Conservation (phyloP, 305 asterid genomes). For the Fraxinus baroniana region DNA sequence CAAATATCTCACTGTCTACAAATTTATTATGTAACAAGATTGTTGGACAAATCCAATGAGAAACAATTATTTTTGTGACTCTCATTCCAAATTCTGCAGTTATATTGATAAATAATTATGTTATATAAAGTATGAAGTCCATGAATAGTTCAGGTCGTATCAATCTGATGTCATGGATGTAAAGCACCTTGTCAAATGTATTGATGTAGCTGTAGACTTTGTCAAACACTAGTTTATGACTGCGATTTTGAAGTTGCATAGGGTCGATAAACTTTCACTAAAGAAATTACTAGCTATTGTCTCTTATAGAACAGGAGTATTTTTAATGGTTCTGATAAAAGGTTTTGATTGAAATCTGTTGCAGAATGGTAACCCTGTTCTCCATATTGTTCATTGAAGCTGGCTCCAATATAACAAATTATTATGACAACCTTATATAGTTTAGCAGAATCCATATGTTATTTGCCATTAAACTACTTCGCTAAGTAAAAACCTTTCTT, state of each 20-base stretch:
- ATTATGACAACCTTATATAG: background rate
- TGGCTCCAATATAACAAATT: background rate
- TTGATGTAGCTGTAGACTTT: background rate
- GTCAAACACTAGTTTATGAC: background rate
- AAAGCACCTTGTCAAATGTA: slow-evolving; percentile 4
- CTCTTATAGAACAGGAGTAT: slow-evolving; percentile 15
- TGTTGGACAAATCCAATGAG: slow-evolving; percentile 46
- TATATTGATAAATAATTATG: background rate
- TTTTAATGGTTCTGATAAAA: background rate
- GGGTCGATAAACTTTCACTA: background rate
- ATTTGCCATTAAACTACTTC: background rate
- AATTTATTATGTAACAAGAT: slow-evolving; percentile 48
- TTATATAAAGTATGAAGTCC: slow-evolving; percentile 6
- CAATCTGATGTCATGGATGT: background rate
- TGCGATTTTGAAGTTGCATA: background rate
- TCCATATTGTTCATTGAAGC: background rate
- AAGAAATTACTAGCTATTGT: background rate
- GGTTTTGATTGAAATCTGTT: background rate
- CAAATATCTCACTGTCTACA: slow-evolving; percentile 5
- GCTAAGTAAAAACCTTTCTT: background rate
- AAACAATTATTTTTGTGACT: slow-evolving; percentile 13
- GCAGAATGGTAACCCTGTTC: background rate
- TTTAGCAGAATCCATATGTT: background rate
- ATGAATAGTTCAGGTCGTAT: background rate
- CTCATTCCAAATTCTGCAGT: slow-evolving; percentile 1